Conservation (phyloP, 192 early-diverging fungal genomes). For the Diversispora eburnea region DNA sequence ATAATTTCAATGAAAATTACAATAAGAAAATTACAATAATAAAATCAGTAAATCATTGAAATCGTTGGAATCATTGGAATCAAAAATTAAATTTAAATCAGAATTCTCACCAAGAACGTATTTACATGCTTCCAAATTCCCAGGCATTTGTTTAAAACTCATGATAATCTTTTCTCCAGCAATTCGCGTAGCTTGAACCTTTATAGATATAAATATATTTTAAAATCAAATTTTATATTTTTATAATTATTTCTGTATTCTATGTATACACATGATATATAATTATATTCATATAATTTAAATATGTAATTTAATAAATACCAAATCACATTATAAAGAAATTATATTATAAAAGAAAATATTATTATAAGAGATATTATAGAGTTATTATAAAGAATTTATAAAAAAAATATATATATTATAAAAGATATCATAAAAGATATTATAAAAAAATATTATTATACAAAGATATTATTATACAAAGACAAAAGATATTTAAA, state of each 20-base stretch:
- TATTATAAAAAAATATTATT: too few species aligned
- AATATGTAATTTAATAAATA: too few species aligned
- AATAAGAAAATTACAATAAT: not conserved
- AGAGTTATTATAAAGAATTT: too few species aligned
- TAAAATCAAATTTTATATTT: not conserved
- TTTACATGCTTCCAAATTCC: slow-evolving; percentile 56
- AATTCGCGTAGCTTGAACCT: slow-evolving; percentile 52
- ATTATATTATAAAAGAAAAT: too few species aligned
- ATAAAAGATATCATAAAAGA: too few species aligned
- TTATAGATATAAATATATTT: not conserved
- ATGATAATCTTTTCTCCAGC: slow-evolving; percentile 50
- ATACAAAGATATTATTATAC: too few species aligned
- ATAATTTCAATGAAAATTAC: too few species aligned
- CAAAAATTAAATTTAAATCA: not conserved
- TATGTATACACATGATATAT: not conserved
- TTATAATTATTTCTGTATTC: not conserved
- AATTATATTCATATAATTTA: too few species aligned
- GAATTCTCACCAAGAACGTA: slow-evolving; percentile 55
- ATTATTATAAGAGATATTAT: too few species aligned
- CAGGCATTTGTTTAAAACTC: slow-evolving; percentile 49
- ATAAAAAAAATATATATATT: too few species aligned
- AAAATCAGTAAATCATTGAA: not conserved
- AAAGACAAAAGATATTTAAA: not conserved
- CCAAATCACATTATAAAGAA: too few species aligned
- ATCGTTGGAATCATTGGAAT: not conserved